Base-by-base conservation (phyloP, 2,329 filamentous ascomycete genomes). In the Botryotinia convoluta region DNA sequence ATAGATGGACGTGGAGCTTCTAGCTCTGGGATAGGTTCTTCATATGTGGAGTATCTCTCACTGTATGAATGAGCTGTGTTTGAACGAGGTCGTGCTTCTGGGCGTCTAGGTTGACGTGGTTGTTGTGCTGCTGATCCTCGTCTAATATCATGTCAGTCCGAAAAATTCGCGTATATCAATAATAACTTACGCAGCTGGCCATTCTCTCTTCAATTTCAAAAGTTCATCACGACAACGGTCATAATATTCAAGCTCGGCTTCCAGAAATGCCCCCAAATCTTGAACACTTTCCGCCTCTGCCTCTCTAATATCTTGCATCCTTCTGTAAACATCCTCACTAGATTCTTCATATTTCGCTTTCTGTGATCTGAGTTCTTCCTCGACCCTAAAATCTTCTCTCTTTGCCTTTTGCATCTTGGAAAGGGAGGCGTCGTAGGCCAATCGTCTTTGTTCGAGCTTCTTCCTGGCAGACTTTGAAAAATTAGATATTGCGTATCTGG, bases 321-420 rank as follows among this genome's bases (percentile, higher is more conserved):
- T 89, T 74, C 95, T 90, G 78, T 91, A 88, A 72, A 98, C 95
- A 79, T 98, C 95, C 80, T 98, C 95, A 80, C 89, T 96, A 26
- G 93, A 92, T 84, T 98, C 96, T 81, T 98, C 96, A 80, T 97
- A 98, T 84, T 98, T 98, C 79, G 93, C 93, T 82, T 97, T 97
- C 82, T 96, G 93, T 42, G 90, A 88, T 72, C 95, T 92, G 71
- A 97, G 88, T 83, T 98, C 95, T 81, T 98, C 95, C 82, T 98
- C 96, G 72, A 96, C 87, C 75, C 94, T 88, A 84, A 96, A 97
- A 81, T 98, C 95, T 80, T 98, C 95, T 79, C 92, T 94, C 85
- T 97, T 97, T 37, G 92, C 91, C 83, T 97, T 98, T 80, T 97
- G 91, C 89, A 97, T 91, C 85, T 97, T 98, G 76, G 90, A 89